phyloP scores from a whole-genome alignment of 1,284 basidiomycete genomes.

The Puccinia coronata region DNA sequence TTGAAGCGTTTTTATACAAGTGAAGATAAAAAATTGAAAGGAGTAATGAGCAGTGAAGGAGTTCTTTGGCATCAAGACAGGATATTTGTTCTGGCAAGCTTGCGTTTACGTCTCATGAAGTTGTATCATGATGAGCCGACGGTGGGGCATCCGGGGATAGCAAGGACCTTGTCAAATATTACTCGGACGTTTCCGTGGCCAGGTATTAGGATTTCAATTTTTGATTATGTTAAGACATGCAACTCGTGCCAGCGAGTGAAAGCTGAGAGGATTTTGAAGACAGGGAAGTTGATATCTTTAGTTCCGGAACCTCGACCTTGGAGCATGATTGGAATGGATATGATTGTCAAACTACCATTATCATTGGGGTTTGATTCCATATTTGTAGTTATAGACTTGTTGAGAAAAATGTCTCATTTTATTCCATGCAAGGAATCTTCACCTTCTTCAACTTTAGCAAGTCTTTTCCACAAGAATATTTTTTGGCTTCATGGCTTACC shows the following conservation, averaged over 20 bases:
- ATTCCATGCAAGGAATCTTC: conserved; percentile 31
- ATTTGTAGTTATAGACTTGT: conserved; percentile 38
- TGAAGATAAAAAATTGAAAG: neutral
- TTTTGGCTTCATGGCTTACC: conserved; percentile 5
- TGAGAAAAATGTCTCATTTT: conserved; percentile 49
- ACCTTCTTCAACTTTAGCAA: neutral
- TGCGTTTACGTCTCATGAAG: neutral
- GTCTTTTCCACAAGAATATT: neutral
- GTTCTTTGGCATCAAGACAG: conserved; percentile 1
- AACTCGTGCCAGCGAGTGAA: conserved; percentile 5
- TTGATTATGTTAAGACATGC: neutral
- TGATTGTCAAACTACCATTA: conserved; percentile 25
- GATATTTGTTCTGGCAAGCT: neutral
- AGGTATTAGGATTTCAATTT: neutral
- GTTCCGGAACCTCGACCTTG: neutral
- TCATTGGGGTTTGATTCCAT: conserved; percentile 27
- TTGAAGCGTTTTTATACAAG: neutral
- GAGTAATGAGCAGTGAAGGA: neutral
- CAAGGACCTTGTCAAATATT: neutral
- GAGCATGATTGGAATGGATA: conserved; percentile 26
- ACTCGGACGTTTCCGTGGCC: conserved; percentile 34
- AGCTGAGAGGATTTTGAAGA: too few species aligned
- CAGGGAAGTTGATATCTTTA: neutral
- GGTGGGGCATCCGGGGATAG: conserved; percentile 1
- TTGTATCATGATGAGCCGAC: neutral